Base-by-base conservation (phyloP, 2,329 filamentous ascomycete species). In the Dactylellina parvicollis region DNA sequence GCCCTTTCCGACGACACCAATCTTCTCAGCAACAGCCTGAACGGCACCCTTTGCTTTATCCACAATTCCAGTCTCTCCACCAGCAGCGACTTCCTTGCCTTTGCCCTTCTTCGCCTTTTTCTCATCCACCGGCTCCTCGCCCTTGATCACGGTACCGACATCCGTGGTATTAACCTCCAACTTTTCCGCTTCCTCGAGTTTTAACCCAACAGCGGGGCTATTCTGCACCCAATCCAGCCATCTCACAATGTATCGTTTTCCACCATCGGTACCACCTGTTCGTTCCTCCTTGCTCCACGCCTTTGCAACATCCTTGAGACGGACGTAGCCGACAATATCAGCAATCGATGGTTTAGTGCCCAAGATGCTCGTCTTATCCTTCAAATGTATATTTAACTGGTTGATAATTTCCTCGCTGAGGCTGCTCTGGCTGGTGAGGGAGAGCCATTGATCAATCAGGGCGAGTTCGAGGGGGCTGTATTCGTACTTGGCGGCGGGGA, bases 141-240 rank as follows among this genome's bases (percentile, higher is more conserved):
- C 94, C 83, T 95, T 94, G 78, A 93, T 89, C 81, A 92, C 93
- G 8, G 76, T 70, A 75, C 92, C 86, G 71, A 98, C 87, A 77
- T 93, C 90, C 78, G 92, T 88, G 55, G 87, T 83, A 80, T 97
- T 89, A 77, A 98, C 86, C 76, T 83, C 83, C 78, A 97, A 83
- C 85, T 95, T 96, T 79, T 95, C 88, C 59, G 83, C 85, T 12
- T 89, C 87, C 74, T 85, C 84, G 76, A 96, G 83, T 74, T 86
- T 86, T 72, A 96, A 84, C 16, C 85, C 89, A 75, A 96, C 85
- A 47, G 88, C 77, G 0, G 88, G 84, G 49, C 91, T 90, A 83
- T 96, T 96, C 85, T 98, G 94, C 76, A 98, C 91, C 80, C 97
- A 96, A 83, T 97, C 94, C 79, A 97, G 82, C 80, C 92, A 90